A percentile compares a stretch with the other conserved stretches of the same genome.
phyloP scores from a whole-genome alignment of 306 rosid species.

The Quercus gilva region DNA sequence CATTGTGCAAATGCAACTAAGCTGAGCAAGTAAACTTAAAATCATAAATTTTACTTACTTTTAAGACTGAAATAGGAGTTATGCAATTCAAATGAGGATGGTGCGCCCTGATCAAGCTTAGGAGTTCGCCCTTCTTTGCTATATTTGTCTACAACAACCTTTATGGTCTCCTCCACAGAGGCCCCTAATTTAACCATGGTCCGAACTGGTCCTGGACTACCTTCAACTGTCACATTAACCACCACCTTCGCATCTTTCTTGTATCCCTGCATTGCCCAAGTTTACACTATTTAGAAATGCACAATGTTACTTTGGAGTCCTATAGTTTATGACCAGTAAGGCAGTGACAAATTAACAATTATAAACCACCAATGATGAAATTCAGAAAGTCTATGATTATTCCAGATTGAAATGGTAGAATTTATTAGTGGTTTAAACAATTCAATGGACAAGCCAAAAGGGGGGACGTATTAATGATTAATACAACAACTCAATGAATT shows the following conservation, averaged over 20 bases:
- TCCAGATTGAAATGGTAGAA: not conserved
- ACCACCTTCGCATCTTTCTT: constrained; percentile 85
- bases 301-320: not conserved
- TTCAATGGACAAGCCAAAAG: not conserved
- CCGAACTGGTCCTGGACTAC: constrained; percentile 83
- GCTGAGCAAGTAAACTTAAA: not conserved
- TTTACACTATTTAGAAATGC: not conserved
- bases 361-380: not conserved
- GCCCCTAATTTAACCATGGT: constrained; percentile 79
- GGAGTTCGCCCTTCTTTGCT: constrained; percentile 77
- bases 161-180: constrained; percentile 66
- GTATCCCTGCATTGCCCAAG: constrained; percentile 37
- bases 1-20: not conserved
- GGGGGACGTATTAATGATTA: not conserved
- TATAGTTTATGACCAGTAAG: not conserved
- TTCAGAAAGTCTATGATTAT: not conserved
- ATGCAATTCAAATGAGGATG: constrained; percentile 62
- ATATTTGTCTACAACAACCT: constrained; percentile 60
- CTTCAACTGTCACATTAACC: constrained; percentile 77
- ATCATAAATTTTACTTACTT: constrained; percentile 32
- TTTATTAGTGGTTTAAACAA: not conserved
- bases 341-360: not conserved
- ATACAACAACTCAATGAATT: not conserved
- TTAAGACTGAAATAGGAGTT: constrained; percentile 82
- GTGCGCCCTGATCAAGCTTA: constrained; percentile 29